Base-by-base conservation (phyloP, 1,284 basidiomycete species). In the Ustilago crameri region DNA sequence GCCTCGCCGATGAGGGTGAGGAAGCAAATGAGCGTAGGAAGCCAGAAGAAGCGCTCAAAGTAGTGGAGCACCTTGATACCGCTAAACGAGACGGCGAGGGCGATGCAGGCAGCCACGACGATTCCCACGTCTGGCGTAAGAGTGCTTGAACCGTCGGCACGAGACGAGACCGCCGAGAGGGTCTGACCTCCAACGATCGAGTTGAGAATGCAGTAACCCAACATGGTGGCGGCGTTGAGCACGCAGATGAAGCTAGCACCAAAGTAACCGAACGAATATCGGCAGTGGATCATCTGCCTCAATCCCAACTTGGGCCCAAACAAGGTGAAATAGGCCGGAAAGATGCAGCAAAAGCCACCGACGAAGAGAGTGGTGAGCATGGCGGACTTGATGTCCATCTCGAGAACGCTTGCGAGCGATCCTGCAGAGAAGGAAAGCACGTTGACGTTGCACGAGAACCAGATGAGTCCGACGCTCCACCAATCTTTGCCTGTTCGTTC, bases 11-110 rank as follows among this genome's bases (percentile, higher is more conserved):
- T 81, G 51, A 86, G 81, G 73, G 88, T 87, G 63, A 86, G 83
- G 85, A 88, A 88, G 74, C 89, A 86, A 76, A 95, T 85, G 26
- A 93, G 81, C 30, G 93, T 88, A 0, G 92, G 92, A 22, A 91
- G 85, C 90, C 91, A 93, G 4, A 90, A 87, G 63, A 88, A 89
- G 14, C 88, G 86, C 68, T 90, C 89, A 75, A 88, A 89, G 55
- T 85, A 75, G 74, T 89, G 88, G n/a, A 94, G 86, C 10, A 93
- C 87, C 47, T 86, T 88, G 80, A 89, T 89, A 0, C 92, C 92
- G 79, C 89, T 91, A 81, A 94, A 93, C 10, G 91, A 91, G 20
- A 93, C 84, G 14, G 92, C 80, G 23, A 97, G 86, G 3, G 91
- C 90, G 44, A 95, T 87, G 27, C 91, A 73, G 0, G 89, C 87